Evolutionary conservation across 495 filamentous ascomycete species (phyloP), one percentile per base, ranked within the genome.

Genomic region (Geopyxis carbonaria): DNA sequence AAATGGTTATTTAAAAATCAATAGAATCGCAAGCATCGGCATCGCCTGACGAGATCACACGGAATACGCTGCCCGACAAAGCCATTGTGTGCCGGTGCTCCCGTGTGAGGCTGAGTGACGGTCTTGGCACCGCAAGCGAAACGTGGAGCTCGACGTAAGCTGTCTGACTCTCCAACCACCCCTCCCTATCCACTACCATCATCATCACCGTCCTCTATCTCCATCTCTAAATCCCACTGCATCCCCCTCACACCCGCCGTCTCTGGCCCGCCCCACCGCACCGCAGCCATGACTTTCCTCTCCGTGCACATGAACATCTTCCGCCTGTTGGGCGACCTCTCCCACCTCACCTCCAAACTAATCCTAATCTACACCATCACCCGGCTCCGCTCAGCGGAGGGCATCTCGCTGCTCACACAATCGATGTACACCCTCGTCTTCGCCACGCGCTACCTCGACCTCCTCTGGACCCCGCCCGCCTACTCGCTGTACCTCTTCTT

Each of bases 331-430:
- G 89, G 65, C 40, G 89, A 97, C 57, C 50, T 85, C 30, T 79
- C 77, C 29, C 89, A 97, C 54, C 70, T 81, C 19, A 64, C 68
- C 23, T 86, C 85, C 9, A 93, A 91, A 67, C 71, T 74, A 51
- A 83, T 95, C 51, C 65, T 95, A 43, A 80, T 93, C 59, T 82
- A 73, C 65, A 78, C 86, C 24, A 93, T 97, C 50, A 85, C 94
- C 60, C 66, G 67, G 35, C 92, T 93, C 52, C 67, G 66, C 49
- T 87, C 78, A 56, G 78, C 91, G 18, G 89, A 95, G 69, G 87
- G 86, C 45, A 74, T 95, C 37, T 93, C 86, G n/a, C 72, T 94
- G 46, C 78, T 97, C 43, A 93, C 86, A 0, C 89, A 97, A 59
- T 64, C 72, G 30, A 73, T 97, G 48, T 97, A 97, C 61, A 69